phyloP scores from a whole-genome alignment of 441 rosid genomes.

The Gossypium laxum region DNA sequence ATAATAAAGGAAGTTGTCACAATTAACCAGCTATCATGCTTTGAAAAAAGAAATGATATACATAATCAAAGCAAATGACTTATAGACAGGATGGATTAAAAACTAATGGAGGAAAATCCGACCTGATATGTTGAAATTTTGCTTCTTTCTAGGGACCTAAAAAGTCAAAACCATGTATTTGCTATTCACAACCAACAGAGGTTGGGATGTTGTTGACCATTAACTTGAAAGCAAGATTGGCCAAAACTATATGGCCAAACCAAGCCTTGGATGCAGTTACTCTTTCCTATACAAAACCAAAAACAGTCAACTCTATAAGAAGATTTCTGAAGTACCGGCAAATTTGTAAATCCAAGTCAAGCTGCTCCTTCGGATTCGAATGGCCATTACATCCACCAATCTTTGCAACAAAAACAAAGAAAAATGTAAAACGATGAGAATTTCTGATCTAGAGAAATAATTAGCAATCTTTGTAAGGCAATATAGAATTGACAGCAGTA shows the following conservation, averaged over 20 bases:
- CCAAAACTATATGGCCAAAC: background rate
- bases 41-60: background rate
- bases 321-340: background rate
- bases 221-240: background rate
- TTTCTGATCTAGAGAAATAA: background rate
- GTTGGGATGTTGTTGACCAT: background rate
- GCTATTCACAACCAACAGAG: background rate
- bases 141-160: background rate
- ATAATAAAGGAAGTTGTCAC: background rate
- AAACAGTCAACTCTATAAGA: background rate
- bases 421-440: background rate
- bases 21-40: background rate
- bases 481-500: background rate
- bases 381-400: background rate
- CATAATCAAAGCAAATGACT: background rate
- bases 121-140: background rate
- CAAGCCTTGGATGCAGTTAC: background rate
- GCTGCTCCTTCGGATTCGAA: background rate
- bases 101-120: background rate
- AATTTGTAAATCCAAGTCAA: background rate
- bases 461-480: background rate
- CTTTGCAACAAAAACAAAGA: background rate
- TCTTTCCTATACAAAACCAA: background rate
- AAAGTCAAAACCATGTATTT: background rate
- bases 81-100: background rate